Base-by-base conservation (phyloP, 441 rosid genomes). In the Pelargonium australe region DNA sequence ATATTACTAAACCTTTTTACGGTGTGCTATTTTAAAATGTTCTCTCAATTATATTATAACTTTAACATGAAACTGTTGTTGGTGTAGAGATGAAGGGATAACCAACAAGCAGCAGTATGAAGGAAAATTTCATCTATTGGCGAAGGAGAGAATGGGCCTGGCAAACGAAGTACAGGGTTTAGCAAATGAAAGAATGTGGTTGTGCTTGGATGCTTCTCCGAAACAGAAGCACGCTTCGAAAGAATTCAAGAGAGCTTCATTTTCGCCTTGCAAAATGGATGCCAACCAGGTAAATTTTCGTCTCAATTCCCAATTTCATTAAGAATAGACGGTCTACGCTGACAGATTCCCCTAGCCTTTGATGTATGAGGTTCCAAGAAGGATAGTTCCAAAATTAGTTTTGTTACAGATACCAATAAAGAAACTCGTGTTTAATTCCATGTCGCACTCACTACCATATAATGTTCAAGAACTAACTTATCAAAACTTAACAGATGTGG, bases 141-240 rank as follows among this genome's bases (percentile, higher is more conserved):
- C 3, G 0, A 49, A 49, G 13, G 57, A 49, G 13, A 49, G 57
- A 49, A 13, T 5, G 16, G 83, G 81, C 25, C 25, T 23, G 25
- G 25, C 25, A 23, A 23, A 23, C 2, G 25, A 23, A 23, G 25
- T 23, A 23, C 0, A 0, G 25, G 25, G 25, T 49, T 49, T 49
- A 16, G 57, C 3, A 2, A 49, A 49, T 49, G 57, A 49, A 49
- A 49, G 57, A 49, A 13, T 5, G 16, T 17, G 57, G 53, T 79
- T 85, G 71, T 91, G 98, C 76, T 75, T 91, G 79, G 88, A 83
- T 43, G 92, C 89, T 77, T 87, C 98, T 71, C 80, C 85, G 0
- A 85, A 80, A 64, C 74, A 67, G 70, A 93, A 79, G 85, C 87
- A 80, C 68, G 78, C 90, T 64, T 87, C 95, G 0, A 87, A 83